Base-by-base conservation (phyloP, 768 basidiomycete species). In the Macrocybe gigantea region DNA sequence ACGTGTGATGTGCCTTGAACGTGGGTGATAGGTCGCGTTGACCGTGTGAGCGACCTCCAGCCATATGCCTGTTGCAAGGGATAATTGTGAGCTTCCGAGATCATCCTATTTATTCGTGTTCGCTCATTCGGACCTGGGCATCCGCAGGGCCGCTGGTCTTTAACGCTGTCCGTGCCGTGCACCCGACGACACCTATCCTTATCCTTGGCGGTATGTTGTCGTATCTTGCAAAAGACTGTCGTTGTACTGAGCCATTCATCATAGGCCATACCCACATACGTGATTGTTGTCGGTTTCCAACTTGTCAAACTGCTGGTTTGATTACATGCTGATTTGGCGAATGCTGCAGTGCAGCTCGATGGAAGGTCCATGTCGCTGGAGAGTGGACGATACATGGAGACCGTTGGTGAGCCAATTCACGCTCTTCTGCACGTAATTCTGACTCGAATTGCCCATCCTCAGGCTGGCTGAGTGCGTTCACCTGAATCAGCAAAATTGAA, bases 331-430 rank as follows among this genome's bases (percentile, higher is more conserved):
- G 15, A 45, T 37, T 7, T 38, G 11, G 22, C 4, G 22, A 14
- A 38, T 14, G 3, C 11, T 38, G 15, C 42, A 81, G 79, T 76
- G 15, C 82, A 83, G 62, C 67, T 81, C 14, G 91, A 93, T 62
- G 77, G 74, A 3, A 74, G 83, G n/a, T 83, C 84, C 0, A 89
- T 93, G 71, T 72, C 84, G 1, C 60, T 93, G 51, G 88, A 91
- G 57, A 85, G 88, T 53, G 88, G 93, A 12, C 72, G 90, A 15
- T 95, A 94, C 60, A 88, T 95, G 85, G 93, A 96, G 67, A 96
- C 93, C 7, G 70, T 94, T 46, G 91, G 89, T 85, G 42, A 9
- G 77, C 29, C 4, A 1, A 13, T 36, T 49, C 37, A 10, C 15
- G 50, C 39, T 52, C 3, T 37, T 1, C 14, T 22, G 5, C 14